Evolutionary conservation across 2,329 filamentous ascomycete species (phyloP), one percentile per base, ranked within the genome.

Genomic region (Corniculantispora saksenae): DNA sequence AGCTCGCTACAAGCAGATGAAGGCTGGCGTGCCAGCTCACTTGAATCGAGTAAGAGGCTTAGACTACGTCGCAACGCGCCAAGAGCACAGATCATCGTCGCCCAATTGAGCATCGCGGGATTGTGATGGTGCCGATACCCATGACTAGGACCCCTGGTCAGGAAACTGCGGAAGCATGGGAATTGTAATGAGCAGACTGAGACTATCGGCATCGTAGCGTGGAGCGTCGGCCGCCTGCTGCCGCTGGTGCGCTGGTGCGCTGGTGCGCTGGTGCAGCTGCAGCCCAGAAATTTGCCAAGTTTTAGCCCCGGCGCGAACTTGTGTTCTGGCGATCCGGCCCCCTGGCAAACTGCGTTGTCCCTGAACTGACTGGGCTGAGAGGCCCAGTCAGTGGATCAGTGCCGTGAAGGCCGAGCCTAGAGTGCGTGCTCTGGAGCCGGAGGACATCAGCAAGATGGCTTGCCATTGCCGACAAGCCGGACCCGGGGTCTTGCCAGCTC

Each of bases 291-390:
- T 21, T 13, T 35, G 13, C 4, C 51, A 27, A 21, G 15, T 12
- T n/a, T 38, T 55, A 55, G 51, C 27, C 51, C 51, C 51, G 51
- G 51, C 51, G 51, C 51, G 51, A 38, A 35, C 32, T 55, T 54
- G 51, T 15, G 51, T 21, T 29, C 3, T 55, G 27, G 51, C n/a
- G 27, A 38, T 38, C 51, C 25, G 8, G 1, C 27, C 51, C 51
- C 29, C 32, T 27, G 17, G 27, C 23, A 7, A 13, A 13, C 38
- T 43, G 38, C 38, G 12, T 19, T 15, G 10, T 7, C 3, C n/a
- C n/a, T 25, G 12, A n/a, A 13, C 21, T 3, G 12, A n/a, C 8
- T 43, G 51, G 27, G 25, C 50, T 54, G 27, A 54, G 35, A 32
- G 7, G 12, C 8, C 13, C 1, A n/a, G 17, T 21, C n/a, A 29